phyloP scores from a whole-genome alignment of 1,284 basidiomycete species.

The Ustilago tritici region DNA sequence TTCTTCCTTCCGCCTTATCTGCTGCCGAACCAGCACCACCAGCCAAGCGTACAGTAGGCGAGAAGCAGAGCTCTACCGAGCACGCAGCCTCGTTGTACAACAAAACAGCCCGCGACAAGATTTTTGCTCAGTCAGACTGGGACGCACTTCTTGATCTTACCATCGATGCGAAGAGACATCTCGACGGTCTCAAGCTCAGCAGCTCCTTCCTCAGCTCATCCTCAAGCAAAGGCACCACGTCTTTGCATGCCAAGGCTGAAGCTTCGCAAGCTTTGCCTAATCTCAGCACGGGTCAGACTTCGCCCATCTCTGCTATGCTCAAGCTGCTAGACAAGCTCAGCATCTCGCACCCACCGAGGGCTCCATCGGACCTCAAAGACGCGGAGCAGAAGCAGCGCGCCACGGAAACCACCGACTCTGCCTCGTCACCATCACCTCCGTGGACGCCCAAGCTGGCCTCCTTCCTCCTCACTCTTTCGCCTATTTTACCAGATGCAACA shows the following conservation, averaged over 20 bases:
- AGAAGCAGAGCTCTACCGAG: conserved; percentile 12
- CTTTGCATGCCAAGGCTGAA: conserved; percentile 11
- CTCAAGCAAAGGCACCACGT: conserved; percentile 4
- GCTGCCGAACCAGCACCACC: conserved; percentile 10
- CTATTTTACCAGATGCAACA: conserved; percentile 60
- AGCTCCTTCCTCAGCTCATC: conserved; percentile 23
- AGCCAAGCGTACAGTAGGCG: conserved; percentile 10
- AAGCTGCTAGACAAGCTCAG: conserved; percentile 40
- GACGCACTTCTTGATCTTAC: conserved; percentile 62
- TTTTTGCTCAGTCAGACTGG: conserved; percentile 57
- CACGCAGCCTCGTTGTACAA: conserved; percentile 6
- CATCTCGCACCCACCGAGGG: conserved; percentile 27
- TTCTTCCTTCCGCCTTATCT: conserved; percentile 39
- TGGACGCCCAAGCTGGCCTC: conserved; percentile 60
- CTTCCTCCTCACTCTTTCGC: conserved; percentile 62
- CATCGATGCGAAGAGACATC: conserved; percentile 59
- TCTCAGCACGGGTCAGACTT: conserved; percentile 7
- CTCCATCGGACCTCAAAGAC: conserved; percentile 22
- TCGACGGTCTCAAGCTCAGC: conserved; percentile 53
- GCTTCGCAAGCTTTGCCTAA: conserved; percentile 1
- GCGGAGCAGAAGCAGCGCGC: conserved; percentile 17
- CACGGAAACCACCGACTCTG: conserved; percentile 15
- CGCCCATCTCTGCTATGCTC: conserved; percentile 43
- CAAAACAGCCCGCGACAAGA: conserved; percentile 10
- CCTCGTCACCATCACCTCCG: conserved; percentile 26